Base-by-base conservation (phyloP, 495 filamentous ascomycete genomes). In the Amorphotheca resinae region DNA sequence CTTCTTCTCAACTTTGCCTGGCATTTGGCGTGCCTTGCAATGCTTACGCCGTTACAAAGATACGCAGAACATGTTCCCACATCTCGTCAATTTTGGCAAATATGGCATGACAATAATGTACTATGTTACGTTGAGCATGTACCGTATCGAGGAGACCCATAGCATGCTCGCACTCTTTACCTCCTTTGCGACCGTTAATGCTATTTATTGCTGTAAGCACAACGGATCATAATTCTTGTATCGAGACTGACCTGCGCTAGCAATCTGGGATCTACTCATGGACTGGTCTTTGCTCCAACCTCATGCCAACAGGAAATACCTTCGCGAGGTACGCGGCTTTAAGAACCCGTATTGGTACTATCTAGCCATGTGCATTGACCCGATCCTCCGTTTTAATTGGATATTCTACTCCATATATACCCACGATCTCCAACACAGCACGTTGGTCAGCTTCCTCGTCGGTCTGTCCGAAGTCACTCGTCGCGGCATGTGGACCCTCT, bases 321-420 rank as follows among this genome's bases (percentile, higher is more conserved):
- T 96, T 14, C 77, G 89, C 12, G 70, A 84, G 28, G 75, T 76
- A 12, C 70, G 87, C 0, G 85, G 78, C 1, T 82, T 84, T 58
- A 86, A 86, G 48, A 65, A 64, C 6, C 64, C 70, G 3, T 89
- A 81, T 80, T 60, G 79, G 3, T 98, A 98, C 64, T 95, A 95
- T 54, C 58, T 58, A 7, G 80, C 88, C 41, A 93, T 95, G 76
- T 53, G 81, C 1, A 18, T 91, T 22, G 86, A 98, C 58, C 81
- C 88, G 0, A 70, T 94, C n/a, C 64, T 98, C 1, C 81, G 91
- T 15, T 95, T 93, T 61, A 83, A 84, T 52, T 98, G 91, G 91
- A 81, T 98, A 38, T 85, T 88, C 57, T 98, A 93, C 62, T 79
- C 82, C 54, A 85, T 95, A 40, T 93, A 80, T 58, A 71, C 74